Conservation (phyloP, 805 yeast species). For the Barnettozyma populi region DNA sequence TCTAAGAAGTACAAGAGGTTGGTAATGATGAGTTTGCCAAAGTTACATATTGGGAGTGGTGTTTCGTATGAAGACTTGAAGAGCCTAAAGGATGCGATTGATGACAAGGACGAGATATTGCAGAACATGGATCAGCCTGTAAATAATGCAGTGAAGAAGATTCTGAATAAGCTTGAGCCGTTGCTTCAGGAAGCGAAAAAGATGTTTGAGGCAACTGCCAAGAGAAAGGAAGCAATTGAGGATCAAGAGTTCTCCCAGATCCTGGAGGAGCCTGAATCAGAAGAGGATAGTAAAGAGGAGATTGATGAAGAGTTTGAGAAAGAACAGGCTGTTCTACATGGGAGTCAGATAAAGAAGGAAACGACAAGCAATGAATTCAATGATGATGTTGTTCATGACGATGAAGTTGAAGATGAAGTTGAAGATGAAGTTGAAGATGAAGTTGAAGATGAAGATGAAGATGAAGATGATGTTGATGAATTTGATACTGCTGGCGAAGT, state of each 20-base stretch:
- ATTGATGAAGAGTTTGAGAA: conserved; percentile 21
- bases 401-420: too few relatives aligned
- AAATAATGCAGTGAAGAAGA: conserved; percentile 31
- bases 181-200: conserved; percentile 17
- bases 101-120: conserved; percentile 28
- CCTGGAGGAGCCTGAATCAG: conserved; percentile 20
- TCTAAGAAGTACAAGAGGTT: conserved; percentile 50
- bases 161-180: conserved; percentile 20
- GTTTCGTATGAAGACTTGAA: conserved; percentile 24
- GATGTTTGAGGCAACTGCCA: conserved; percentile 8
- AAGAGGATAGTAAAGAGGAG: conserved; percentile 13
- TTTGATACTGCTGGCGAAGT: conserved; percentile 3
- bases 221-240: conserved; percentile 7
- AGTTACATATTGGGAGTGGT: conserved; percentile 37
- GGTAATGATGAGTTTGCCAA: conserved; percentile 44
- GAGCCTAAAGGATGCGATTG: conserved; percentile 24
- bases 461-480: conserved; percentile 4
- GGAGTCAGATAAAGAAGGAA: background rate
- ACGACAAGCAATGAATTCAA: background rate
- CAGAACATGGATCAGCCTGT: conserved; percentile 28
- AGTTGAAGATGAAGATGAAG: too few relatives aligned
- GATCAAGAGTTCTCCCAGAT: conserved; percentile 25
- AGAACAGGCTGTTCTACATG: conserved; percentile 14
- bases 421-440: too few relatives aligned
- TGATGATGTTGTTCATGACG: conserved; percentile 1